Base-by-base conservation (phyloP, 306 rosid genomes). In the Quercus suber region DNA sequence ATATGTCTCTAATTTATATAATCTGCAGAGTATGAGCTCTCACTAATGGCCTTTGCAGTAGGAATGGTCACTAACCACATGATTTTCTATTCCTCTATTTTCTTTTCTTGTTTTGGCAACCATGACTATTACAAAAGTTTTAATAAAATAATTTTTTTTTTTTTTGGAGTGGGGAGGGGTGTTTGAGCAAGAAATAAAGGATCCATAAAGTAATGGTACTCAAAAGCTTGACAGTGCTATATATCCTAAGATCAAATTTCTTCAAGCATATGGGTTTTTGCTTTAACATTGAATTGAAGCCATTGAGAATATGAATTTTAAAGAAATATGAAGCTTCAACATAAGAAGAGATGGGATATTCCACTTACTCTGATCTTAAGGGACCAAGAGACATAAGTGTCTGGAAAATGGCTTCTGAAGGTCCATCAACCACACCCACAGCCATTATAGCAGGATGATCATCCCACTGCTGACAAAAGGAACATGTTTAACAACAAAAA, bases 401-500 rank as follows among this genome's bases (percentile, higher is more conserved):
- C 73, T 79, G 80, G 73, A 94, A 94, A 82, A 94, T 85, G 27
- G 84, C 92, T 82, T 94, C 98, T 6, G 98, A 94, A 84, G 91
- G 82, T 79, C 89, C 97, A 84, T 88, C 91, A 79, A 92, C 86
- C 73, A 89, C 83, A 81, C 97, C 97, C 76, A 94, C 93, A 71
- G 97, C 98, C 98, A 94, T 94, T 84, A 90, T 83, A 21, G 98
- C 97, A 3, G 93, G 92, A 68, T 90, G 90, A 64, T 94, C 97
- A 79, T 86, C 94, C 97, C 96, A 92, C 45, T 89, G 92, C 94
- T 90, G 83, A 86, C 68, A 68, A 79, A 21, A 21, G 45, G 21
- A 76, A 73, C n/a, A 65, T 31, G 51, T 52, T 79, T 60, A 4
- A 49, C 56, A 79, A 63, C 31, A 13, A 37, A 79, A 59, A 20